Conservation (phyloP, 2,329 filamentous ascomycete genomes). For the Ustulina deusta region DNA sequence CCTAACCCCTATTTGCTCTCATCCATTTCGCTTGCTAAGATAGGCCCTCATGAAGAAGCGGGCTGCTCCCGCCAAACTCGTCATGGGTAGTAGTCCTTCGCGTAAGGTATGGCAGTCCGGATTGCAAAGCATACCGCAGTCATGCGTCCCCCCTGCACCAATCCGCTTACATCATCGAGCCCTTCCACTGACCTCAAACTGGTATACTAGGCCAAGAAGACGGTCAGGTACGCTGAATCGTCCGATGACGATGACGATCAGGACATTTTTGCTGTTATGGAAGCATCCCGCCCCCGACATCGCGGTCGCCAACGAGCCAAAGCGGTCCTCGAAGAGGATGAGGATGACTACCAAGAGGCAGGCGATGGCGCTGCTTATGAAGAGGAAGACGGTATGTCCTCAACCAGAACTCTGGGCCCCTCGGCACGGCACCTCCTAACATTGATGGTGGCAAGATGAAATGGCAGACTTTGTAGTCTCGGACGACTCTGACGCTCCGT, state of each 20-base stretch:
- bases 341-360: conserved; percentile 75
- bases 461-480: conserved; percentile 89
- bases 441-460: conserved; percentile 61
- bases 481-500: conserved; percentile 82
- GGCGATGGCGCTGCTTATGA: conserved; percentile 69
- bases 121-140: background rate
- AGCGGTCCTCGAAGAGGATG: conserved; percentile 74
- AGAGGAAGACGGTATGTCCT: conserved; percentile 70
- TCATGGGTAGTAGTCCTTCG: conserved; percentile 75
- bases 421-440: conserved; percentile 5
- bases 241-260: conserved; percentile 85
- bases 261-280: conserved; percentile 69
- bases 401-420: background rate
- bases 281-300: conserved; percentile 55
- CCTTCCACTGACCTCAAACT: background rate
- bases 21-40: conserved; percentile 58
- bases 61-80: conserved; percentile 57
- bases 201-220: conserved; percentile 61
- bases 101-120: conserved; percentile 72
- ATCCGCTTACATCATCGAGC: background rate
- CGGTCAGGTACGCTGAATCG: conserved; percentile 85
- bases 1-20: conserved; percentile 63
- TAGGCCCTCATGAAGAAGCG: conserved; percentile 50
- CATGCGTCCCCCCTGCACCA: too few species aligned
- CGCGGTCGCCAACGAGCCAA: conserved; percentile 65